Evolutionary conservation across 768 basidiomycete species (phyloP).

Genomic region (Gloeopeniophorella convolvens): DNA sequence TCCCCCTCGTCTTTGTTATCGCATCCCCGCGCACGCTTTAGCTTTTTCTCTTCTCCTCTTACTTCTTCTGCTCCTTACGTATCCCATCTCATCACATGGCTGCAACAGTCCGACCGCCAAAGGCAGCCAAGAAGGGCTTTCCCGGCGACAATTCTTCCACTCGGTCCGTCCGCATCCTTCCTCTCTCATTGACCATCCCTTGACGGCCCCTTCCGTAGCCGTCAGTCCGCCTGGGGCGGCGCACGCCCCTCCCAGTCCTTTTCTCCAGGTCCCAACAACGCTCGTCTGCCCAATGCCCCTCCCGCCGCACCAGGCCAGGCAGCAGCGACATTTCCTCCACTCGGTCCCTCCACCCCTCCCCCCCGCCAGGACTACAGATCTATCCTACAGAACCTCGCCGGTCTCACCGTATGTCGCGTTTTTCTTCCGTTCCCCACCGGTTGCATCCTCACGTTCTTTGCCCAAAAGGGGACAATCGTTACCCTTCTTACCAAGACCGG

Average conservation of each 20-base stretch:
- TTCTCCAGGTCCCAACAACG: slow-evolving; percentile 40
- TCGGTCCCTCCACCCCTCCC: slow-evolving; percentile 27
- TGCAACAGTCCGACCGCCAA: slow-evolving; percentile 43
- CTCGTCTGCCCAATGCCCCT: slow-evolving; percentile 39
- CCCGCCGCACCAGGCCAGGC: slow-evolving; percentile 26
- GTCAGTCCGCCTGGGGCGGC: slow-evolving; percentile 56
- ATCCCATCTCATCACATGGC: slow-evolving; percentile 22
- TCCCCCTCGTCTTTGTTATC: slow-evolving; percentile 16
- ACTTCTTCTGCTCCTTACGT: slow-evolving; percentile 28
- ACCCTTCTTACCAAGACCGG: slow-evolving; percentile 64
- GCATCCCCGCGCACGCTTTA: slow-evolving; percentile 28
- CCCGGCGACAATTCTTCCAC: slow-evolving; percentile 39
- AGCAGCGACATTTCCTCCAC: slow-evolving; percentile 36
- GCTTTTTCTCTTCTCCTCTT: slow-evolving; percentile 25
- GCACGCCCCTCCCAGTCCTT: slow-evolving; percentile 67
- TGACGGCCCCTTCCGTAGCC: slow-evolving; percentile 24
- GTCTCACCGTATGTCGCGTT: slow-evolving; percentile 47
- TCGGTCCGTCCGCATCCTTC: slow-evolving; percentile 39
- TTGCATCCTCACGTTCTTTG: not conserved
- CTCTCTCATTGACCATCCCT: slow-evolving; percentile 6
- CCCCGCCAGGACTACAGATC: slow-evolving; percentile 38
- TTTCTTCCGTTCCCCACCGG: not conserved
- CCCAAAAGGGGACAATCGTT: slow-evolving; percentile 60
- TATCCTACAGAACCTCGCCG: slow-evolving; percentile 49
- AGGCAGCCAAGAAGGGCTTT: slow-evolving; percentile 55